Percentiles rank a stretch among this genome's conserved stretches.
These are phyloP conservation scores for Zalaria sp. DNA, from an alignment of 2,329 filamentous ascomycete species.

Conservation along the genomic window DNA sequence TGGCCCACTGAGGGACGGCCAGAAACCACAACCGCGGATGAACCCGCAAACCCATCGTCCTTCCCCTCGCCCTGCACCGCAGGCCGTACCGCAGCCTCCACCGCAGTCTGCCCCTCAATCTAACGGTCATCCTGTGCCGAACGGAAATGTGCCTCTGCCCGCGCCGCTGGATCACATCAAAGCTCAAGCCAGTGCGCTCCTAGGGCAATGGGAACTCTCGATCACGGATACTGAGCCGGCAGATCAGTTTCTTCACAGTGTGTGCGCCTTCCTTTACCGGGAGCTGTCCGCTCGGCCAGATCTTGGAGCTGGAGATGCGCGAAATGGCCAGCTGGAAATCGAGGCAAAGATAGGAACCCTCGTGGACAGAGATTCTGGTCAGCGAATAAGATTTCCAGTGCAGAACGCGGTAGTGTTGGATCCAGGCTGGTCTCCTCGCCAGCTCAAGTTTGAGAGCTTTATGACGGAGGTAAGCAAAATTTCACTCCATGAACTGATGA, in stretches of 20 bases:
- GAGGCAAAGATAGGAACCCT: constrained; percentile 86
- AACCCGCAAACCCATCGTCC: background rate
- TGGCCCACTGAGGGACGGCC: background rate
- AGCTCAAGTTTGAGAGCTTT: constrained; percentile 61
- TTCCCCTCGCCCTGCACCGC: constrained; percentile 1
- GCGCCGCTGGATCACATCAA: background rate
- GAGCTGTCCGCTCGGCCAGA: constrained; percentile 22
- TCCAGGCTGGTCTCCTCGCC: constrained; percentile 28
- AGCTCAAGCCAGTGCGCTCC: background rate
- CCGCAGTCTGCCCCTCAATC: background rate
- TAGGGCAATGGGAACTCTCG: constrained; percentile 7
- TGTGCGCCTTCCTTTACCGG: constrained; percentile 5
- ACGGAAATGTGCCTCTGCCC: background rate
- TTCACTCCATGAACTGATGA: background rate
- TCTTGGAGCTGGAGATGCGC: constrained; percentile 38
- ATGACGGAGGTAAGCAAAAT: constrained; percentile 64
- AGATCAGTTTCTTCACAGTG: constrained; percentile 1
- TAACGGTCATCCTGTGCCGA: constrained; percentile 3
- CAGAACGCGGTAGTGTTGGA: constrained; percentile 57
- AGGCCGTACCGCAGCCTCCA: background rate
- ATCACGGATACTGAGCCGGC: constrained; percentile 3
- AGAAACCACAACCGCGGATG: constrained; percentile 1
- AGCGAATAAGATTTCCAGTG: constrained; percentile 54
- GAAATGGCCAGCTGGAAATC: constrained; percentile 70
- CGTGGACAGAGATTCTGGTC: constrained; percentile 56